Conservation (phyloP, 106 monocot genomes). For the Posidonia australis region DNA sequence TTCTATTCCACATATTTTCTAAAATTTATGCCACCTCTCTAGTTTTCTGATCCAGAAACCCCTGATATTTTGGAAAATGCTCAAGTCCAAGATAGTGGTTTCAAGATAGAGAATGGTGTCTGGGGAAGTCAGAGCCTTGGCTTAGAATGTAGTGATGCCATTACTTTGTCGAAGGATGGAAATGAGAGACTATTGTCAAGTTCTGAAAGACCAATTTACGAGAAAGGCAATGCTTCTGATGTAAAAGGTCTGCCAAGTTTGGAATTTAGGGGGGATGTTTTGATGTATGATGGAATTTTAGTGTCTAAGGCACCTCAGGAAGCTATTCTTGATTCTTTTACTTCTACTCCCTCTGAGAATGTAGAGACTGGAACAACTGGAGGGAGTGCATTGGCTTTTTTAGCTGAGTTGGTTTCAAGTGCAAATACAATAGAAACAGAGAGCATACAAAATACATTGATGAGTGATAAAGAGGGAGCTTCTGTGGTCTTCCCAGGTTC, state of each 20-base stretch:
- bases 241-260: background rate
- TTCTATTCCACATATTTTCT: background rate
- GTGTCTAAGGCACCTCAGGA: background rate
- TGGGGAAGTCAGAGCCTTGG: background rate
- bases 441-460: too few species aligned
- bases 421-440: background rate
- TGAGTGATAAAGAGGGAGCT: background rate
- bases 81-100: background rate
- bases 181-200: background rate
- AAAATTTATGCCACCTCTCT: background rate
- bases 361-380: background rate
- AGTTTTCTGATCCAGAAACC: conserved; percentile 1
- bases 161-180: background rate
- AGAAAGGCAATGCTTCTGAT: background rate
- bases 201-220: background rate
- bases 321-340: background rate
- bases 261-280: background rate
- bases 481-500: background rate
- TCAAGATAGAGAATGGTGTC: background rate
- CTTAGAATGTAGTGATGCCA: background rate
- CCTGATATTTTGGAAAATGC: background rate
- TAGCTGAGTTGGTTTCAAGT: background rate
- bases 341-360: background rate
- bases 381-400: background rate
- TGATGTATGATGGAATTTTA: conserved; percentile 1